Evolutionary conservation across 176 grass and related monocot genomes (phyloP), one percentile per base, ranked within the genome.

Genomic region (Tillandsia fasciculata): DNA sequence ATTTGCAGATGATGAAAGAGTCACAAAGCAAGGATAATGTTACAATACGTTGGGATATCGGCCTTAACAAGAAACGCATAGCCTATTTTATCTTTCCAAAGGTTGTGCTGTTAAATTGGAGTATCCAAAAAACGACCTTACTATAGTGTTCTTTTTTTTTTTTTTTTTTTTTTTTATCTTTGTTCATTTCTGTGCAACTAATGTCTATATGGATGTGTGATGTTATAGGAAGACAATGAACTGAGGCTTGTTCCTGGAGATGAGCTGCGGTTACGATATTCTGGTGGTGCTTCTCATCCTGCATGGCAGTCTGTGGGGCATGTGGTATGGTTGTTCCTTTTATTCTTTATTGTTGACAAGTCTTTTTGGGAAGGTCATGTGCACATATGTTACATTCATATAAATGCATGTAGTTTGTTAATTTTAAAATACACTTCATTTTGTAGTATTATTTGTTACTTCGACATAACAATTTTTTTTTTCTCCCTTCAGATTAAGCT

Each of bases 31-130:
- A 99, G 83, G 95, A 99, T 66, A 99, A 89, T 77, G 75, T 99
- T 52, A 94, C 87, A 76, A 80, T 99, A 51, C 82, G 95, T 33
- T 99, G 95, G 95, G 95, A 99, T 71, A 76, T 99, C 79, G 95
- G 95, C 65, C 85, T 99, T 70, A 99, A 99, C 77, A 99, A 94
- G 77, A 99, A 99, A 64, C 95, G 95, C 52, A 53, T 99, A 66
- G 95, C 95, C 47, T 99, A 99, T 75, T 99, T 99, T 68, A 87
- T 99, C 63, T 99, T 99, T 86, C 95, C 95, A 29, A 99, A 99
- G 95, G 95, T 90, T 84, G 26, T 66, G 14, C 56, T n/a, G 3
- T 61, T 61, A 18, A 18, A 15, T 61, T 1, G 8, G 17, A n/a
- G 8, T 61, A 18, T 17, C 13, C 15, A 64, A 63, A 15, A 67